Base-by-base conservation (phyloP, 179 eudicot genomes). In the Silene noctiflora region DNA sequence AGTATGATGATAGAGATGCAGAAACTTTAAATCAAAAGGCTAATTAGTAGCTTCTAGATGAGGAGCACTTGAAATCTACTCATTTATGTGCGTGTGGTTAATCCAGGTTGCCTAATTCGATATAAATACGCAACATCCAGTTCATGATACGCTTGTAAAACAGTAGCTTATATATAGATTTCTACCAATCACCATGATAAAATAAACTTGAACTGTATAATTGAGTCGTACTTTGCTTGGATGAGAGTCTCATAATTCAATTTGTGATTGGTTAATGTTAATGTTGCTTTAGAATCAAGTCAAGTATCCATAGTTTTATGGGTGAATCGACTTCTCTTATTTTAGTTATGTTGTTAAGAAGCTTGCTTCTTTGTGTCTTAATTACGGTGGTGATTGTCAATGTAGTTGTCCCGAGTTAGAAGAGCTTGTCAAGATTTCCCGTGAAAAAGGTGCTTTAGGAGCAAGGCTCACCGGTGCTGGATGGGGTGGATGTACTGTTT, bases 401-500 rank as follows among this genome's bases (percentile, higher is more conserved):
- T 70, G 72, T 39, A 96, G 98, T 75, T 96, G 98, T 76, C 98
- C 94, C 3, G 99, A 93, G 79, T 77, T 96, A 79, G 99, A 96
- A 88, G 98, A 93, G 79, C 94, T 96, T 8, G 98, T 96, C 7
- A 88, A 86, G 75, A 79, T 88, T 77, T 86, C 92, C 71, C 84
- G 88, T 2, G 87, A 86, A n/a, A 89, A 91, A 66, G 98, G 97
- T 55, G 99, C 98, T 55, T 85, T 93, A n/a, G 99, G 99, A 69
- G 91, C 98, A 16, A 91, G 99, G 87, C 94, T 96, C 56, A 96
- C 99, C 1, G 98, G 99, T 82, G 99, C 98, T 48, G 98, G 99
- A 82, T 96, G 99, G 99, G 99, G 98, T 77, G 99, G 99, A 22
- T 96, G 97, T 84, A 88, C 90, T 3, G 99, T 96, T 75, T 89